Percentiles rank a stretch among this genome's conserved stretches.
phyloP scores from a whole-genome alignment of 2,329 filamentous ascomycete genomes.

The Penicillium freii region DNA sequence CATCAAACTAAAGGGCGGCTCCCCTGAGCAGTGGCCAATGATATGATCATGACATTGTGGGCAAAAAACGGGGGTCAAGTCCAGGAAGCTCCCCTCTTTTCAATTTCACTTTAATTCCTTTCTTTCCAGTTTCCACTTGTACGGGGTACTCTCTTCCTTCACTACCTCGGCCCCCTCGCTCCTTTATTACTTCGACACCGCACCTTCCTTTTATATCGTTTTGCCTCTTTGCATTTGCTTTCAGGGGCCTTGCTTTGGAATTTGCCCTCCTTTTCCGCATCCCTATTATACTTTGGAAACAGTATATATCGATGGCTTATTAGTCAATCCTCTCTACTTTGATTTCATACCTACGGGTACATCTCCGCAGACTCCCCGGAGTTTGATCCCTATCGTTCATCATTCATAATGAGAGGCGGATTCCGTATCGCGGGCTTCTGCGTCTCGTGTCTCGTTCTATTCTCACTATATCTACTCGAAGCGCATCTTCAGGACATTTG shows the following conservation, averaged over 20 bases:
- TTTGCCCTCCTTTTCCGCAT: neutral
- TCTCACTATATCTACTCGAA: conserved; percentile 34
- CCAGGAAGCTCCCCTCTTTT: neutral
- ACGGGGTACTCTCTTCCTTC: neutral
- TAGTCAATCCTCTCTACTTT: neutral
- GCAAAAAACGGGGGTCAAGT: neutral
- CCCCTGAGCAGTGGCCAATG: conserved; percentile 10
- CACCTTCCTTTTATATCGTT: neutral
- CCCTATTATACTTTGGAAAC: neutral
- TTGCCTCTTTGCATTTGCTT: neutral
- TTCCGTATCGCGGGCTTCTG: conserved; percentile 28
- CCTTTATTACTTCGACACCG: neutral
- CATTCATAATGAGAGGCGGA: conserved; percentile 33
- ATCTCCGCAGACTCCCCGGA: conserved; percentile 1
- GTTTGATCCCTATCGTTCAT: conserved; percentile 7
- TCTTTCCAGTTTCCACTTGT: neutral
- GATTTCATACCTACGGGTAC: conserved; percentile 8
- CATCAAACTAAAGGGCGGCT: neutral
- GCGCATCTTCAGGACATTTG: conserved; percentile 34
- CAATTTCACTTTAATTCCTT: neutral
- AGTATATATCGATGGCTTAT: conserved; percentile 12
- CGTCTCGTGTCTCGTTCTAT: conserved; percentile 23
- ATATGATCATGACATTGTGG: conserved; percentile 1
- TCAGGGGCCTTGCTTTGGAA: neutral
- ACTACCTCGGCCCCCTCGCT: neutral